Conservation (phyloP, 768 basidiomycete genomes). For the Leccinum disarticulatum region DNA sequence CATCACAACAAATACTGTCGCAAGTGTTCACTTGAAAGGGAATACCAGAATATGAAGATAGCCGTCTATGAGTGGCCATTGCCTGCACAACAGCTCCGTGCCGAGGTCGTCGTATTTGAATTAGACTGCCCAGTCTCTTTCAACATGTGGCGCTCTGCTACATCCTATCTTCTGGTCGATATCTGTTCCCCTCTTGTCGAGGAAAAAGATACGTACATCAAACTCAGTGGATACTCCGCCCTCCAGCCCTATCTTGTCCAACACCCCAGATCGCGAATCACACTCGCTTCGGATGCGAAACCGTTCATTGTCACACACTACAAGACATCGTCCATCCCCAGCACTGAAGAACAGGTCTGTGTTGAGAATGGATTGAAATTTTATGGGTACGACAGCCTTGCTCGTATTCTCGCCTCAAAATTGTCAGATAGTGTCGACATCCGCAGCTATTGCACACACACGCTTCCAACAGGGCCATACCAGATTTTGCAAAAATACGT, state of each 20-base stretch:
- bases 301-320: slow-evolving; percentile 22
- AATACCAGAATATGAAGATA: neutral
- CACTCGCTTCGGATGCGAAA: slow-evolving; percentile 27
- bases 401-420: slow-evolving; percentile 13
- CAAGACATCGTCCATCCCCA: slow-evolving; percentile 14
- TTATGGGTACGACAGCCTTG: slow-evolving; percentile 29
- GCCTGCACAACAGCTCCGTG: slow-evolving; percentile 25
- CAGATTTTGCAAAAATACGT: slow-evolving; percentile 37
- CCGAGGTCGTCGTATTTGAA: slow-evolving; percentile 42
- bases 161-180: slow-evolving; percentile 39
- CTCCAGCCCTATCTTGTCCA: slow-evolving; percentile 14
- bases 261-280: slow-evolving; percentile 20
- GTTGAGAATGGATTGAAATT: slow-evolving; percentile 38
- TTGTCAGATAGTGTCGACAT: slow-evolving; percentile 18
- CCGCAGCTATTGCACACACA: slow-evolving; percentile 31
- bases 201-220: slow-evolving; percentile 9
- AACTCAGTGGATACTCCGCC: slow-evolving; percentile 13
- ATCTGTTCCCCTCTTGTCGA: slow-evolving; percentile 25
- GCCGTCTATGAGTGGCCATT: slow-evolving; percentile 31
- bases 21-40: neutral
- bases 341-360: slow-evolving; percentile 16
- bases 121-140: slow-evolving; percentile 40
- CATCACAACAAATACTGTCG: neutral
- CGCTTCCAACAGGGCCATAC: slow-evolving; percentile 36
- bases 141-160: slow-evolving; percentile 44